phyloP scores from a whole-genome alignment of 2,329 filamentous ascomycete species.

The Calonectria leucothoes region DNA sequence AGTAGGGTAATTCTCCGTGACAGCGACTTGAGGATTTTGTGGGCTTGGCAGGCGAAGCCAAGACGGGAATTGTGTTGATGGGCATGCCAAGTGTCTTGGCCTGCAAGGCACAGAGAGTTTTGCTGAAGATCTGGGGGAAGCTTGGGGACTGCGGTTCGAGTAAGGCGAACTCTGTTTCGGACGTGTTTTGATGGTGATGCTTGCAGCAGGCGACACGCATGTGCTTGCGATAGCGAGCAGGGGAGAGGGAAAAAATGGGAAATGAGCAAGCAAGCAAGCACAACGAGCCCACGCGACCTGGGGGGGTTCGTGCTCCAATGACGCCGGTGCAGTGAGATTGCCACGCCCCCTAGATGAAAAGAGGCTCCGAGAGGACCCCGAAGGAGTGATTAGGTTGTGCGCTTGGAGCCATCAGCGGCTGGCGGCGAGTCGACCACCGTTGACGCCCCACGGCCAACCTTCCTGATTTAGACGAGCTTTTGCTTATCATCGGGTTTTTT shows the following conservation, averaged over 20 bases:
- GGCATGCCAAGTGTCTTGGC: constrained; percentile 37
- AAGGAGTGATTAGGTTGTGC: not conserved
- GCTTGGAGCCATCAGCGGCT: not conserved
- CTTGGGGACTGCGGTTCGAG: not conserved
- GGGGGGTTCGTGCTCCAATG: not conserved
- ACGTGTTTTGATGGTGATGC: not conserved
- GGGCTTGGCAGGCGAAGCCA: constrained; percentile 38
- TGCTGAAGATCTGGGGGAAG: constrained; percentile 6
- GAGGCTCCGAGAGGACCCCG: constrained; percentile 2
- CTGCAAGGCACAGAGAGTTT: constrained; percentile 28
- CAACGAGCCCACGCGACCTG: not conserved
- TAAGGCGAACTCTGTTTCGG: not conserved
- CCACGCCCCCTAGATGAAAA: constrained; percentile 1
- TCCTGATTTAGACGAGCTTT: constrained; percentile 35
- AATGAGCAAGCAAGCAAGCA: constrained; percentile 15
- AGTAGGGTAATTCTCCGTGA: not conserved
- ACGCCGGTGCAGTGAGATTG: not conserved
- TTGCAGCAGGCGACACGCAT: not conserved
- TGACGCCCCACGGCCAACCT: constrained; percentile 28
- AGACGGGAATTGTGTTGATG: constrained; percentile 23
- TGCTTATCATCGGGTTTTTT: constrained; percentile 25
- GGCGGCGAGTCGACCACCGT: not conserved
- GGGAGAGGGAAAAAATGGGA: not conserved
- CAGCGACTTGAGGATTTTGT: not conserved
- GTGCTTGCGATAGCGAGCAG: not conserved